These are phyloP conservation scores for Cadophora sp. DNA, from an alignment of 2,329 filamentous ascomycete species.

Conservation along the genomic window DNA sequence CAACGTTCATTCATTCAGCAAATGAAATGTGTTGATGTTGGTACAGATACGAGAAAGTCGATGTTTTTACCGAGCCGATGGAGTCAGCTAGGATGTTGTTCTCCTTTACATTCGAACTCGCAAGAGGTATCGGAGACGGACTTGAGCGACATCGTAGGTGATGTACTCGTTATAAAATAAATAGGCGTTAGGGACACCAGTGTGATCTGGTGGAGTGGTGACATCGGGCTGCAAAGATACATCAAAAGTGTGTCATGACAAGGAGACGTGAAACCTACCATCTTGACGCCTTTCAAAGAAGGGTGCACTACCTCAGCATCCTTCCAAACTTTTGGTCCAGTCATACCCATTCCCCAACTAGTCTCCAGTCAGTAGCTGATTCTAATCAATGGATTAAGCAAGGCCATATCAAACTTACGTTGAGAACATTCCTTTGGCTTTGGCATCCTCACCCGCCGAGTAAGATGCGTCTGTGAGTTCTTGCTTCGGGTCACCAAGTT, in stretches of 20 bases:
- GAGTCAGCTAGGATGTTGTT: too few species aligned
- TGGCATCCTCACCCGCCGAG: constrained; percentile 68
- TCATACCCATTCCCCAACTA: constrained; percentile 73
- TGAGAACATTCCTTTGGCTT: constrained; percentile 56
- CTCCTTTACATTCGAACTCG: constrained; percentile 51
- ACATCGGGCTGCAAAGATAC: constrained; percentile 56
- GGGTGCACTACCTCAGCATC: constrained; percentile 73
- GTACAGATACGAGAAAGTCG: not conserved
- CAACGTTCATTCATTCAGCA: not conserved
- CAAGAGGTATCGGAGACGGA: constrained; percentile 74
- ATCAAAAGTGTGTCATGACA: not conserved
- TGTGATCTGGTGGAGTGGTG: constrained; percentile 53
- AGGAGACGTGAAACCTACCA: constrained; percentile 57
- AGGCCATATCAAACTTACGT: constrained; percentile 23
- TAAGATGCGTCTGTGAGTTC: constrained; percentile 64
- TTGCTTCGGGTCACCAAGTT: constrained; percentile 78
- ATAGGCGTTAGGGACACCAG: constrained; percentile 51
- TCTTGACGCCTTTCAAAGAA: constrained; percentile 70
- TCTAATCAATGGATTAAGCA: not conserved
- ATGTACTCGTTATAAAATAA: constrained; percentile 79
- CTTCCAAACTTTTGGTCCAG: constrained; percentile 74
- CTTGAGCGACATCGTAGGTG: constrained; percentile 71
- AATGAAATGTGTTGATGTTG: constrained; percentile 8
- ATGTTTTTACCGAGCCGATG: too few species aligned
- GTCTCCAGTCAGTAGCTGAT: constrained; percentile 43